Percentiles rank a stretch among this genome's conserved stretches.
Conservation (phyloP, 306 rosid genomes). For the Morella rubra region DNA sequence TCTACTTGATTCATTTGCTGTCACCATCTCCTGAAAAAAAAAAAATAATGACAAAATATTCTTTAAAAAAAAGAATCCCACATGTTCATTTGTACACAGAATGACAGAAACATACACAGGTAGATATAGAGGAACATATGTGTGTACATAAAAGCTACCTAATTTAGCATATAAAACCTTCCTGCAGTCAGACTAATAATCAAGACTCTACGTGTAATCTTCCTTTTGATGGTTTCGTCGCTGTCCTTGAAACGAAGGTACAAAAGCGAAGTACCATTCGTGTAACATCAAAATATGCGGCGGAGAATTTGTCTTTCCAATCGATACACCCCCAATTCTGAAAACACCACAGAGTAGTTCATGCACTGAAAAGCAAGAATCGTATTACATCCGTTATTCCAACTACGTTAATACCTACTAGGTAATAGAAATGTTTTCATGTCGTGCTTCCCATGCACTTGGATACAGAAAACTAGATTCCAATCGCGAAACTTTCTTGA, state of each 20-base stretch:
- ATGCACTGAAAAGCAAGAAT: background rate
- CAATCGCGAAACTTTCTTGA: background rate
- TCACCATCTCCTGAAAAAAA: conserved; percentile 67
- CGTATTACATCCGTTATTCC: background rate
- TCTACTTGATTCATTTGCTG: conserved; percentile 45
- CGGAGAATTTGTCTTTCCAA: background rate
- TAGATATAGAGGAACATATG: background rate
- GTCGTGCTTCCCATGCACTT: background rate
- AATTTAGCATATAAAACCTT: background rate
- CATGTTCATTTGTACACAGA: background rate
- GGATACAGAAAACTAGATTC: background rate
- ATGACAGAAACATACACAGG: background rate
- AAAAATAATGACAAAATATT: conserved; percentile 11
- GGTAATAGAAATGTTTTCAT: conserved; percentile 9
- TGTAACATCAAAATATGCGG: background rate
- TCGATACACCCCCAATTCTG: background rate
- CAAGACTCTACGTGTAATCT: background rate
- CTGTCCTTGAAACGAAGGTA: background rate
- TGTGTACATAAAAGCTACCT: background rate
- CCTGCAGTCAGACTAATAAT: conserved; percentile 3
- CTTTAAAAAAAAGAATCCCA: background rate
- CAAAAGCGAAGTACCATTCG: background rate
- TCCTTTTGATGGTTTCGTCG: background rate
- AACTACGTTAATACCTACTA: background rate
- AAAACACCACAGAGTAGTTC: background rate